phyloP scores from a whole-genome alignment of 164 flowering plant species.

The Vitis rotundifolia region DNA sequence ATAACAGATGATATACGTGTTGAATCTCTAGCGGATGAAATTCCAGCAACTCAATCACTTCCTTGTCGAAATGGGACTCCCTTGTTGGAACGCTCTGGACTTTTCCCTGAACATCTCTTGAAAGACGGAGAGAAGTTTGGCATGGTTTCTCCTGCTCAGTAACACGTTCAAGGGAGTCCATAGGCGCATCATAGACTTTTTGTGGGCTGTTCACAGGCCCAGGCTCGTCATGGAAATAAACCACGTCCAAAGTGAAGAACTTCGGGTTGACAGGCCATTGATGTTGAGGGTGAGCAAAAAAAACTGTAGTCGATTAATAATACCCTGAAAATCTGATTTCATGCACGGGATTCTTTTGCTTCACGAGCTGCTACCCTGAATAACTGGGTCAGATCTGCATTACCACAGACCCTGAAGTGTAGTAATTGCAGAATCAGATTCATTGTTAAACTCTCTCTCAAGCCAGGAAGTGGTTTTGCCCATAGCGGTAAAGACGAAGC shows the following conservation, averaged over 20 bases:
- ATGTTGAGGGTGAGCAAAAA: conserved; percentile 55
- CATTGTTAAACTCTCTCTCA: too few species aligned
- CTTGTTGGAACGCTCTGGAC: too few species aligned
- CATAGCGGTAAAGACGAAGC: too few species aligned
- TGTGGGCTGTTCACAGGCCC: conserved; percentile 90
- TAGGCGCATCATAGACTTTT: conserved; percentile 84
- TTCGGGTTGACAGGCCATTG: conserved; percentile 76
- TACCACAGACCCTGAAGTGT: too few species aligned
- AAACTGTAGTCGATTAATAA: conserved; percentile 93
- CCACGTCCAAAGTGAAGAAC: conserved; percentile 81
- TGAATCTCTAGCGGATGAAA: too few species aligned
- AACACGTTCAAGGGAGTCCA: conserved; percentile 82
- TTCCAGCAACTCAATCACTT: too few species aligned
- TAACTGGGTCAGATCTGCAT: conserved; percentile 82
- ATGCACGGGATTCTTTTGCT: conserved; percentile 81
- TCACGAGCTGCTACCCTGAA: conserved; percentile 83
- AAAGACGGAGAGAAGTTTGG: too few species aligned
- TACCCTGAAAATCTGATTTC: conserved; percentile 80
- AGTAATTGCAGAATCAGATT: too few species aligned
- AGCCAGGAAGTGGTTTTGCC: too few species aligned
- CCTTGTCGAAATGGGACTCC: too few species aligned
- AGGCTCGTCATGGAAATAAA: conserved; percentile 94
- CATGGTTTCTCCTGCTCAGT: conserved; percentile 80
- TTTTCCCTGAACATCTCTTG: too few species aligned
- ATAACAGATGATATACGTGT: too few species aligned